Conservation (phyloP, 2,329 filamentous ascomycete genomes). For the Beauveria rudraprayagi region DNA sequence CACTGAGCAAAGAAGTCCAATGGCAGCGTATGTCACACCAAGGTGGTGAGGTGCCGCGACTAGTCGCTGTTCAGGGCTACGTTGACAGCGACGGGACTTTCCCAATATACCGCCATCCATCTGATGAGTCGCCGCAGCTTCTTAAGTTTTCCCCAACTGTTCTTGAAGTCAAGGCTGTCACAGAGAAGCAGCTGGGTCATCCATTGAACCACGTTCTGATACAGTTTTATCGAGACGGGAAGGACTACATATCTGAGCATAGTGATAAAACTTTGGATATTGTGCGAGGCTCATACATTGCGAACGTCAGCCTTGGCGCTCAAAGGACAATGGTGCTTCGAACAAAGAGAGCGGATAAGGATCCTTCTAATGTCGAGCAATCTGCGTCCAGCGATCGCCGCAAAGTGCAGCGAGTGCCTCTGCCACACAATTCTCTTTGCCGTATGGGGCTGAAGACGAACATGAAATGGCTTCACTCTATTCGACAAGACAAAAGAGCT, state of each 20-base stretch:
- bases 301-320: conserved; percentile 89
- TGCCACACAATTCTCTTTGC: conserved; percentile 87
- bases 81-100: conserved; percentile 61
- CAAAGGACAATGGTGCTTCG: conserved; percentile 84
- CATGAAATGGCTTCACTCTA: conserved; percentile 82
- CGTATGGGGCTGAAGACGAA: conserved; percentile 77
- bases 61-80: conserved; percentile 81
- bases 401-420: conserved; percentile 55
- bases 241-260: conserved; percentile 92
- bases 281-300: conserved; percentile 69
- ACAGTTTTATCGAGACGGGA: conserved; percentile 82
- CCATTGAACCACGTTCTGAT: conserved; percentile 85
- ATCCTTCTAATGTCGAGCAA: conserved; percentile 20
- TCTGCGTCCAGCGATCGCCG: conserved; percentile 31
- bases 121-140: conserved; percentile 76
- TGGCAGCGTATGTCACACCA: conserved; percentile 94
- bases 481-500: conserved; percentile 75
- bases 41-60: conserved; percentile 80
- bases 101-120: conserved; percentile 91
- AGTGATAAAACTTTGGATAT: conserved; percentile 97
- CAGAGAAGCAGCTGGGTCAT: conserved; percentile 69
- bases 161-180: conserved; percentile 54
- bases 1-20: conserved; percentile 63
- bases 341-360: conserved; percentile 58
- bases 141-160: conserved; percentile 69